Evolutionary conservation across 768 basidiomycete genomes (phyloP).

Genomic region (Kwoniella sp.): DNA sequence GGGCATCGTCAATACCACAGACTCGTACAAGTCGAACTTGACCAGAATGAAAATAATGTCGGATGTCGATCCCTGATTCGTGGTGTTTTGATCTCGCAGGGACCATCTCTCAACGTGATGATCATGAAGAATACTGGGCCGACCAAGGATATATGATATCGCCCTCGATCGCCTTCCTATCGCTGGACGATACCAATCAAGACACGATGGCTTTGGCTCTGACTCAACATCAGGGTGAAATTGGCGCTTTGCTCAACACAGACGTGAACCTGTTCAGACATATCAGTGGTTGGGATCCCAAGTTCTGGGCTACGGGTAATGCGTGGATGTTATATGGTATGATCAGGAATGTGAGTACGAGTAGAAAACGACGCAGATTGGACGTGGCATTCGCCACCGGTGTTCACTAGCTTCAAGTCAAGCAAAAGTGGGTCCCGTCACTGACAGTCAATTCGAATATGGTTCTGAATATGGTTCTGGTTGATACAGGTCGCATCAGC

Average conservation of each 20-base stretch:
- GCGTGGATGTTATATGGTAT: constrained; percentile 25
- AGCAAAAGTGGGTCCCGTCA: too few species aligned
- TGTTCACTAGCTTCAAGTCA: too few species aligned
- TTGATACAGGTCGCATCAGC: background rate
- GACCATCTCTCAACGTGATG: constrained; percentile 28
- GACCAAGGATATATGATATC: constrained; percentile 33
- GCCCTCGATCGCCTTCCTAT: constrained; percentile 21
- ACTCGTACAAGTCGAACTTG: background rate
- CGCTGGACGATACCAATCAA: background rate
- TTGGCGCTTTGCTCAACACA: constrained; percentile 13
- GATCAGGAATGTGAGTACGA: constrained; percentile 14
- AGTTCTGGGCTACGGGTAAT: constrained; percentile 30
- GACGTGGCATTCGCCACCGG: too few species aligned
- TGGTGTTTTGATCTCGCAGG: constrained; percentile 2
- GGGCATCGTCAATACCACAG: too few species aligned
- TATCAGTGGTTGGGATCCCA: constrained; percentile 14
- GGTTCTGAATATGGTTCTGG: too few species aligned
- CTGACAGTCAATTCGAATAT: too few species aligned
- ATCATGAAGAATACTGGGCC: constrained; percentile 22
- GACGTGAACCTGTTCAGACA: constrained; percentile 17
- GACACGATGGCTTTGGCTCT: constrained; percentile 6
- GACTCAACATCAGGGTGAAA: constrained; percentile 16
- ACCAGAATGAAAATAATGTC: background rate
- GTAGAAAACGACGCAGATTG: too few species aligned
- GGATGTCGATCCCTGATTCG: background rate